Evolutionary conservation across 345 rosid species (phyloP).

Genomic region (Nasturtium officinale): DNA sequence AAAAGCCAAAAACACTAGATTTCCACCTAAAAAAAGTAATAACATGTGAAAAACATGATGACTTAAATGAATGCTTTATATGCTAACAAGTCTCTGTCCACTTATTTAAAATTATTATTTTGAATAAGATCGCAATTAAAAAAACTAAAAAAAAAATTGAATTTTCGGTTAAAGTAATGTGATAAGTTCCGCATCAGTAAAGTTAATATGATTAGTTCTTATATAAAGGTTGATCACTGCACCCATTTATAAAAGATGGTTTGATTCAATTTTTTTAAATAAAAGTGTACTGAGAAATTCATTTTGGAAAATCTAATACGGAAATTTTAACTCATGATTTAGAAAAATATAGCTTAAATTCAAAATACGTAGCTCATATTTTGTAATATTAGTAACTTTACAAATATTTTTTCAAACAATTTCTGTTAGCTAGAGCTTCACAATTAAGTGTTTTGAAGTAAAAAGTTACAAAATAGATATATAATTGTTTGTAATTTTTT

Average conservation of each 20-base stretch:
- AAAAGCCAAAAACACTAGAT: neutral
- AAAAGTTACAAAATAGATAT: neutral
- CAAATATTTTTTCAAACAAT: neutral
- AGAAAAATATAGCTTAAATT: neutral
- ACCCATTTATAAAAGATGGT: neutral
- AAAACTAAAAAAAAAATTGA: neutral
- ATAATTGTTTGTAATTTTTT: neutral
- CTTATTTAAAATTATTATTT: neutral
- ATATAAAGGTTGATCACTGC: neutral
- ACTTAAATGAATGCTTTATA: neutral
- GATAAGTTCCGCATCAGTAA: neutral
- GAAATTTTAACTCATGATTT: neutral
- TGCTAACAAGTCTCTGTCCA: neutral
- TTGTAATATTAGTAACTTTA: neutral
- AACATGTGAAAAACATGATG: slow-evolving; percentile 39
- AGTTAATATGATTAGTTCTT: neutral
- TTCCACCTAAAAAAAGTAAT: slow-evolving; percentile 1
- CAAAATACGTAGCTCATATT: neutral
- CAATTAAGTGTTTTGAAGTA: neutral
- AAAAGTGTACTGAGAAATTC: neutral
- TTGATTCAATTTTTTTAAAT: neutral
- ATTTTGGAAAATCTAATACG: neutral
- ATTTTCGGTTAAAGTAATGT: neutral
- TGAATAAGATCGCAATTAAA: neutral
- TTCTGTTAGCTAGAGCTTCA: neutral